Conservation (phyloP, 257 asterid species). For the Fraxinus anomala region DNA sequence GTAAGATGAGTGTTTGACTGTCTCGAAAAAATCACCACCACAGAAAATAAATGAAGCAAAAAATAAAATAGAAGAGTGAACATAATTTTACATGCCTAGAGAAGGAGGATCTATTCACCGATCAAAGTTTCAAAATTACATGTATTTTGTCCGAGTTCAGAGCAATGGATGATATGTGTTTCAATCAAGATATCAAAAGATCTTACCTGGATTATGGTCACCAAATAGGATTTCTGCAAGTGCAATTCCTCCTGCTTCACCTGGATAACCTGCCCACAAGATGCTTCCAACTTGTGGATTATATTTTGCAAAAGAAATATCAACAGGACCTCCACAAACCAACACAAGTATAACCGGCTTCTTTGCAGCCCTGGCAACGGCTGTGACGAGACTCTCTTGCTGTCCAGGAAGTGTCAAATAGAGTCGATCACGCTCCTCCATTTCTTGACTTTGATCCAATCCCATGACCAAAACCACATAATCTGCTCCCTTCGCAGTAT, state of each 20-base stretch:
- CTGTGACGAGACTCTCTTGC: conserved; percentile 58
- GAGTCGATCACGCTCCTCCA: conserved; percentile 59
- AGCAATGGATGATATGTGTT: not conserved
- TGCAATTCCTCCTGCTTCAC: conserved; percentile 89
- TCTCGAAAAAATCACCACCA: not conserved
- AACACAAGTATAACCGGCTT: conserved; percentile 69
- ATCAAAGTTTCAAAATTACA: not conserved
- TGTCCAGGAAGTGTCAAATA: conserved; percentile 67
- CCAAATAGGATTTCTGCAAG: conserved; percentile 71
- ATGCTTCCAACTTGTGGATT: conserved; percentile 68
- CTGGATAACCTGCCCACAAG: conserved; percentile 89
- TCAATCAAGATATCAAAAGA: not conserved
- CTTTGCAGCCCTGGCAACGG: conserved; percentile 65
- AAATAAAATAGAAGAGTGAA: not conserved
- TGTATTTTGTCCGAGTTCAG: not conserved
- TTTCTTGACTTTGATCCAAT: conserved; percentile 64
- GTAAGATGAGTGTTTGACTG: not conserved
- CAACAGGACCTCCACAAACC: conserved; percentile 74
- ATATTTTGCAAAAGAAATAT: conserved; percentile 60
- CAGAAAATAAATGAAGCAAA: not conserved
- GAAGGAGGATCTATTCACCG: not conserved
- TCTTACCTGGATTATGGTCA: conserved; percentile 73
- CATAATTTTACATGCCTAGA: not conserved
- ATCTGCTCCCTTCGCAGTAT: conserved; percentile 50
- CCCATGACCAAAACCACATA: conserved; percentile 82